Evolutionary conservation across 2,329 filamentous ascomycete species (phyloP).

Genomic region (Xylaria sp.): DNA sequence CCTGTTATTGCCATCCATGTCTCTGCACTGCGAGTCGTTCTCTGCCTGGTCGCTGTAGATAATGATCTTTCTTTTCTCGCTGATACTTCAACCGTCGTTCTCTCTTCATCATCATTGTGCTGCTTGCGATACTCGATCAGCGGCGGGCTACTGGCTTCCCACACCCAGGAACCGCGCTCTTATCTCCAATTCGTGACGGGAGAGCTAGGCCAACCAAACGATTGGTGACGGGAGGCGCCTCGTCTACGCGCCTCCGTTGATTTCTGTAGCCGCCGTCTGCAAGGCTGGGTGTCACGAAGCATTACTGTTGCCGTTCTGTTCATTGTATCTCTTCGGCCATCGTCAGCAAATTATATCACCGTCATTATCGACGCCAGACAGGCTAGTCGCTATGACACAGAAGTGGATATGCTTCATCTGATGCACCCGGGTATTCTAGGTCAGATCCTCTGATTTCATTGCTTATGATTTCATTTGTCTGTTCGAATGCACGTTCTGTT

Average conservation of each 20-base stretch:
- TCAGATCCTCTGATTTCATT: neutral
- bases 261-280: constrained; percentile 21
- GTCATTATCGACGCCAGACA: neutral
- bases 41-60: neutral
- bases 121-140: neutral
- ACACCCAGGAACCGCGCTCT: neutral
- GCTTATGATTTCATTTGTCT: neutral
- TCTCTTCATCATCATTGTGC: neutral
- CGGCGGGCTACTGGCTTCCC: neutral
- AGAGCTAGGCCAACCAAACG: constrained; percentile 5
- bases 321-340: neutral
- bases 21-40: neutral
- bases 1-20: neutral
- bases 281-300: constrained; percentile 24
- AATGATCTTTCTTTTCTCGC: neutral
- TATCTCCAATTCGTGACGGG: constrained; percentile 3
- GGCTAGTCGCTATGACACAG: neutral
- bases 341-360: neutral
- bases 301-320: neutral
- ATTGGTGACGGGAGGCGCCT: constrained; percentile 7
- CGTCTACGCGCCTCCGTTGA: constrained; percentile 21
- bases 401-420: neutral
- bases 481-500: constrained; percentile 4
- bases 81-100: neutral
- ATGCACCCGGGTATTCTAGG: constrained; percentile 16